Conservation (phyloP, 2,329 filamentous ascomycete genomes). For the Exophiala lecanii-corni region DNA sequence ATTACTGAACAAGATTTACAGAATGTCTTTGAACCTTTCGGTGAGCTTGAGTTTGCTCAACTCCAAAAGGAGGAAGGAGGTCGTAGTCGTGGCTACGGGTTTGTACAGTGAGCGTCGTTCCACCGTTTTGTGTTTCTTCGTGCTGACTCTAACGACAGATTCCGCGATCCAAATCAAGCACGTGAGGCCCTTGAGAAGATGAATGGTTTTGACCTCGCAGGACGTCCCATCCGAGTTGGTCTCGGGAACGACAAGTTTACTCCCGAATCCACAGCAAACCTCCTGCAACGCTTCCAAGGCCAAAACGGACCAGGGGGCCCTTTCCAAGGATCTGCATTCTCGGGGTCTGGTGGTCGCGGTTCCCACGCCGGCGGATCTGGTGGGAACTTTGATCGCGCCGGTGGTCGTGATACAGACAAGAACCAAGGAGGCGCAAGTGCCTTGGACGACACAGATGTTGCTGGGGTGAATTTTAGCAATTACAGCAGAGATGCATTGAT, state of each 20-base stretch:
- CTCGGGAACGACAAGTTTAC: conserved; percentile 99
- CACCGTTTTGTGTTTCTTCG: neutral
- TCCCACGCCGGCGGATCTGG: conserved; percentile 68
- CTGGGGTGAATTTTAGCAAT: conserved; percentile 98
- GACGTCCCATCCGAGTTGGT: conserved; percentile 94
- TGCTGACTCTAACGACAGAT: conserved; percentile 53
- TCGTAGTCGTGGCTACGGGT: conserved; percentile 91
- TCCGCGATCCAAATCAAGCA: conserved; percentile 83
- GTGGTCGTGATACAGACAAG: conserved; percentile 84
- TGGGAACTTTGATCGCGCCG: conserved; percentile 81
- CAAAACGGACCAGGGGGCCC: conserved; percentile 52
- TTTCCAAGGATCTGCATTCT: conserved; percentile 88
- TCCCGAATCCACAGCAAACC: conserved; percentile 88
- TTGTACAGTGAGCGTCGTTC: conserved; percentile 82
- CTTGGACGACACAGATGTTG: conserved; percentile 94
- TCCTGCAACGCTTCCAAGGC: conserved; percentile 86
- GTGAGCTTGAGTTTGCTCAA: conserved; percentile 95
- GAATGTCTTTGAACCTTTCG: conserved; percentile 96
- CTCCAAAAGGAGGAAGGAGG: conserved; percentile 92
- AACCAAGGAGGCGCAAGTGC: conserved; percentile 83
- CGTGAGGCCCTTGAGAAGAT: conserved; percentile 96
- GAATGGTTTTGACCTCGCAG: conserved; percentile 98
- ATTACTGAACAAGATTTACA: conserved; percentile 94
- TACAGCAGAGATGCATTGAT: conserved; percentile 98
- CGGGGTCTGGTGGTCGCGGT: conserved; percentile 81